These are phyloP conservation scores for Nasturtium officinale DNA, from an alignment of 345 rosid species.

Conservation along the genomic window DNA sequence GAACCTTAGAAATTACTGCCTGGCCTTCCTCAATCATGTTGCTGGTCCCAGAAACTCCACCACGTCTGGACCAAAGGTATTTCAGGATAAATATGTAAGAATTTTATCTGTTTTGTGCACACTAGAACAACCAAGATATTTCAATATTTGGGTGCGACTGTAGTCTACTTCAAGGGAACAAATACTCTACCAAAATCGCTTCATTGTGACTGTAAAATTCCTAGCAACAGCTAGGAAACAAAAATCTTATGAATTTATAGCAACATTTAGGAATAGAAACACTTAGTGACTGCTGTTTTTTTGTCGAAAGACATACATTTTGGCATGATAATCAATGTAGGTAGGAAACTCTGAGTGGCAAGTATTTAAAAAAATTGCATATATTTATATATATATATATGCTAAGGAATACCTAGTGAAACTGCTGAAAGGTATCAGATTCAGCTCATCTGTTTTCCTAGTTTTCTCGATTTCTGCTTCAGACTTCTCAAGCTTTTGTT, in stretches of 20 bases:
- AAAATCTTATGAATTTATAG: no score
- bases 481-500: conserved; percentile 66
- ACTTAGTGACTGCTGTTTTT: not conserved
- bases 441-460: conserved; percentile 70
- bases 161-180: conserved; percentile 11
- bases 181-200: conserved; percentile 15
- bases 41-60: conserved; percentile 44
- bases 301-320: conserved; percentile 11
- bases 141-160: not conserved
- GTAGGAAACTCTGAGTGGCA: conserved; percentile 7
- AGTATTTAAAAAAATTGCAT: conserved; percentile 3
- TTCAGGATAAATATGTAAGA: conserved; percentile 23
- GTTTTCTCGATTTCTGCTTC: conserved; percentile 77
- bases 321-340: not conserved
- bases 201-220: not conserved
- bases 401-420: conserved; percentile 54
- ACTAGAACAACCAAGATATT: conserved; percentile 9
- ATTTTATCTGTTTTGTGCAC: not conserved
- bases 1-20: conserved; percentile 67
- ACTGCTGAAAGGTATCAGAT: conserved; percentile 70
- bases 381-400: not conserved
- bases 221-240: not conserved
- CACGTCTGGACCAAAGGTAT: conserved; percentile 45
- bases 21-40: conserved; percentile 53
- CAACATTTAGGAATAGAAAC: not conserved